Evolutionary conservation across 805 yeast genomes (phyloP), one percentile per base, ranked within the genome.

Genomic region (Kazachstania martiniae): DNA sequence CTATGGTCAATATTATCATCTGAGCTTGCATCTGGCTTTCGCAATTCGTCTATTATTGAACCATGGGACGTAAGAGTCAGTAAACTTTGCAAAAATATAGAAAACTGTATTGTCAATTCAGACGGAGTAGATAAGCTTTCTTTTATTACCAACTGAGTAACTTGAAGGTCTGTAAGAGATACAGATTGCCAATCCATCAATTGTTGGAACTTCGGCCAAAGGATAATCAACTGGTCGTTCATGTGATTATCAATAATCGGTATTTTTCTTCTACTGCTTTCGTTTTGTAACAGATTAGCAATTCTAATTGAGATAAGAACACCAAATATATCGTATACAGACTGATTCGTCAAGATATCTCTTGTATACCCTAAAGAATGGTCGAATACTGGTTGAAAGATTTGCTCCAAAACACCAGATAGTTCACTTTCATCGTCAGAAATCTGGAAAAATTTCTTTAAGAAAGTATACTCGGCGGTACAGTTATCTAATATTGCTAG

Each of bases 121-220:
- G 75, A 72, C 1, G 85, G 83, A 3, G 58, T 41, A 5, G 51
- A 42, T 12, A 49, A 37, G 3, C 61, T 42, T 8, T 59, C 53
- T 19, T 31, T 40, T 3, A 46, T 35, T n/a, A n/a, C n/a, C n/a
- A n/a, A n/a, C 5, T 47, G 44, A 3, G 55, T 35, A 37, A 43
- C 63, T 29, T 54, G 54, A 12, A 68, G 68, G 32, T 65, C 70
- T 39, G 79, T 76, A 52, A 85, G 59, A 31, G 76, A 71, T 14
- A 75, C 80, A 44, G 94, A 78, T 45, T 89, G 83, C 21, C 71
- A 59, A 51, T 86, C 95, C 26, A 87, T 68, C 21, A 84, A 62
- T 28, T 65, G 66, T 46, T 86, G 87, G 47, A 87, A 81, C 37
- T 70, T 74, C 0, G 96, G 95, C 97, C 97, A 91, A 28, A 89